These are phyloP conservation scores for Phytophthora sansomeana DNA, from an alignment of 352 stramenopile genomes.

Conservation along the genomic window DNA sequence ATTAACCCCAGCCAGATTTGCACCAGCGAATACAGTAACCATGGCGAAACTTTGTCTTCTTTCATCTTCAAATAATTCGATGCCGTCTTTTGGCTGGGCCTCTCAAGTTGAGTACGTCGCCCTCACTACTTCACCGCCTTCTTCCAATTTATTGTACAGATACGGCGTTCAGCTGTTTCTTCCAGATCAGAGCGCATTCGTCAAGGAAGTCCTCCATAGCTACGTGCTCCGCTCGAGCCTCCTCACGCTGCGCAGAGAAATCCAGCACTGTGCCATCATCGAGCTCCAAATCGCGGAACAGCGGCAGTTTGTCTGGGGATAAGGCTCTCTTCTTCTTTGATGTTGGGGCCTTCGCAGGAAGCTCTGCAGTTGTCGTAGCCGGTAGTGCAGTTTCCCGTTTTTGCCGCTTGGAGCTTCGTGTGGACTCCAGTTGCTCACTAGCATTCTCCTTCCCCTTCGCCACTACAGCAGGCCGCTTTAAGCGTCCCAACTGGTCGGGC, in stretches of 20 bases:
- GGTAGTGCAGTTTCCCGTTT: slow-evolving; percentile 25
- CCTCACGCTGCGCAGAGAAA: slow-evolving; percentile 40
- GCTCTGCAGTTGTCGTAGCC: neutral
- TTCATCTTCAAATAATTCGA: slow-evolving; percentile 18
- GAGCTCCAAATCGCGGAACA: slow-evolving; percentile 43
- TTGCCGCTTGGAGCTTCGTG: slow-evolving; percentile 30
- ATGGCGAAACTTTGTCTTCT: slow-evolving; percentile 9
- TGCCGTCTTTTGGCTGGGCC: slow-evolving; percentile 23
- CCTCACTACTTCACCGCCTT: slow-evolving; percentile 22
- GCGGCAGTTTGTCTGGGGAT: slow-evolving; percentile 27
- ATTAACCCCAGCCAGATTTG: neutral
- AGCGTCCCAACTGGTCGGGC: slow-evolving; percentile 3
- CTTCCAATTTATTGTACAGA: slow-evolving; percentile 36
- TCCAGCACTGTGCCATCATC: slow-evolving; percentile 43
- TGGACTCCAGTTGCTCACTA: slow-evolving; percentile 7
- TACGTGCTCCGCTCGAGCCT: slow-evolving; percentile 31
- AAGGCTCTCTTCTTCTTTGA: slow-evolving; percentile 26
- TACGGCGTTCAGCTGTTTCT: slow-evolving; percentile 35
- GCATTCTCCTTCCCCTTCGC: slow-evolving; percentile 11
- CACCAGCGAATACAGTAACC: slow-evolving; percentile 13
- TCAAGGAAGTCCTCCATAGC: slow-evolving; percentile 41
- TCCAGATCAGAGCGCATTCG: slow-evolving; percentile 45
- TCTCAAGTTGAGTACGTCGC: slow-evolving; percentile 13
- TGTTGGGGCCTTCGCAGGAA: slow-evolving; percentile 15
- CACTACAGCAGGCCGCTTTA: slow-evolving; percentile 19